Conservation (phyloP, 176 grass and related monocot species). For the Poa pratensis region DNA sequence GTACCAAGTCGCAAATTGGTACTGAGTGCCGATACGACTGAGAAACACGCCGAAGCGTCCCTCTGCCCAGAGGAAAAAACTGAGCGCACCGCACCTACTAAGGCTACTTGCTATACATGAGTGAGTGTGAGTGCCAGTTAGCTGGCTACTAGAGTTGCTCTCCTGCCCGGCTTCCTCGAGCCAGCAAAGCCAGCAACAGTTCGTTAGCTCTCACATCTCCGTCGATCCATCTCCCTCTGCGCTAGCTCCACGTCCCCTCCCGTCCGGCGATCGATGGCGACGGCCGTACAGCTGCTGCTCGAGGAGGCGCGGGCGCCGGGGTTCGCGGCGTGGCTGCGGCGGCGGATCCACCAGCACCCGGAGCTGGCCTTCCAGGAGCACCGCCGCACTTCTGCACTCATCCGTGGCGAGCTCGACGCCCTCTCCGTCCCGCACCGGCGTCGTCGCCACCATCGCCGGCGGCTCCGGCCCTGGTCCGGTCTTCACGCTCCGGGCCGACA, state of each 20-base stretch:
- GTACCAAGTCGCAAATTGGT: no score
- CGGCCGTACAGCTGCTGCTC: constrained; percentile 10
- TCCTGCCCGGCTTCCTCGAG: no score
- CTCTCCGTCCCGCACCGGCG: constrained; percentile 48
- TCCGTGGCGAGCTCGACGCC: constrained; percentile 57
- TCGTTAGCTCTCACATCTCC: not conserved
- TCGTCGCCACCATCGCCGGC: constrained; percentile 55
- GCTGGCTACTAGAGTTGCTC: no score
- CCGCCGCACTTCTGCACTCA: constrained; percentile 50
- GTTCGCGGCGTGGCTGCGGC: constrained; percentile 60
- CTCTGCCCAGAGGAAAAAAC: no score
- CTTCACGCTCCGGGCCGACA: constrained; percentile 72
- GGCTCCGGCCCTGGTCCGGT: constrained; percentile 30
- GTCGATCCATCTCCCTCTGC: not conserved
- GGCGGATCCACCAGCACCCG: constrained; percentile 63
- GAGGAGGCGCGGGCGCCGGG: constrained; percentile 27
- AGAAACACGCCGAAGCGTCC: no score
- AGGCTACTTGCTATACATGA: no score
- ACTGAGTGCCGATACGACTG: no score
- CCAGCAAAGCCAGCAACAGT: no score
- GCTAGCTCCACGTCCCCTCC: not conserved
- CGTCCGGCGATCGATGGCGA: not conserved
- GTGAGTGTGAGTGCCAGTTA: no score
- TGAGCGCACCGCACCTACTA: no score
- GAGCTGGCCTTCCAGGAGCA: constrained; percentile 70